phyloP scores from a whole-genome alignment of 164 flowering plant genomes.

The Vitis rupestris region DNA sequence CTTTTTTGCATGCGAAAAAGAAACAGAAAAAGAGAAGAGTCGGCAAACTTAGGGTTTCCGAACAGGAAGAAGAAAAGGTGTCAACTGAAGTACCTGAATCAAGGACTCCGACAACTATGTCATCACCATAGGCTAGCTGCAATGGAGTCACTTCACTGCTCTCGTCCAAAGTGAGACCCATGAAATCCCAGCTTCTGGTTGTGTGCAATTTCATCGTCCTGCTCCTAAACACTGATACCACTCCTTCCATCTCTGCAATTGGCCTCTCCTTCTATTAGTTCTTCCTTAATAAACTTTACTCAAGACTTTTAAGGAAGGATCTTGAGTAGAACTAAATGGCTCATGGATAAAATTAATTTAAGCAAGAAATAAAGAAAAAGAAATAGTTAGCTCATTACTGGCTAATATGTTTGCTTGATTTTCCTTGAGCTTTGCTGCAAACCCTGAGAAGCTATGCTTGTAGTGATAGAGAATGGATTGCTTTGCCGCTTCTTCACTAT shows the following conservation, averaged over 20 bases:
- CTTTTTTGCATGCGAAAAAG: too few relatives aligned
- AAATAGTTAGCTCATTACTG: slow-evolving; percentile 29
- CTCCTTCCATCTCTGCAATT: slow-evolving; percentile 56
- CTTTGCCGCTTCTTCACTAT: slow-evolving; percentile 54
- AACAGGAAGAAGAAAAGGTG: background rate
- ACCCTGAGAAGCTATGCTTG: slow-evolving; percentile 70
- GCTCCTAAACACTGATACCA: slow-evolving; percentile 64
- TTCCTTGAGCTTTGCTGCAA: slow-evolving; percentile 64
- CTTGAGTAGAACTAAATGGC: background rate
- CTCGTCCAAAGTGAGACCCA: slow-evolving; percentile 52
- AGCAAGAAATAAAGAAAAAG: background rate
- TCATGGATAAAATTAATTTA: too few relatives aligned
- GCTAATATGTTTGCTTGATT: slow-evolving; percentile 57
- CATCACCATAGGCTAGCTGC: slow-evolving; percentile 46
- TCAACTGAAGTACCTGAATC: slow-evolving; percentile 31
- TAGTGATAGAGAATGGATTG: slow-evolving; percentile 64
- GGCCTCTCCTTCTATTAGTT: background rate
- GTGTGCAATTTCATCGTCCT: slow-evolving; percentile 48
- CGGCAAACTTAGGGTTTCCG: too few relatives aligned
- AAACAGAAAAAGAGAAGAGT: too few relatives aligned
- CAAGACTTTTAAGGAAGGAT: background rate
- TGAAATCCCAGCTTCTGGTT: slow-evolving; percentile 83
- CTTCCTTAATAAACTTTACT: background rate
- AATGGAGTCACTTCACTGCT: slow-evolving; percentile 23
- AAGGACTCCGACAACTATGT: slow-evolving; percentile 50